Conservation (phyloP, 2,329 filamentous ascomycete genomes). For the Tolypocladium album region DNA sequence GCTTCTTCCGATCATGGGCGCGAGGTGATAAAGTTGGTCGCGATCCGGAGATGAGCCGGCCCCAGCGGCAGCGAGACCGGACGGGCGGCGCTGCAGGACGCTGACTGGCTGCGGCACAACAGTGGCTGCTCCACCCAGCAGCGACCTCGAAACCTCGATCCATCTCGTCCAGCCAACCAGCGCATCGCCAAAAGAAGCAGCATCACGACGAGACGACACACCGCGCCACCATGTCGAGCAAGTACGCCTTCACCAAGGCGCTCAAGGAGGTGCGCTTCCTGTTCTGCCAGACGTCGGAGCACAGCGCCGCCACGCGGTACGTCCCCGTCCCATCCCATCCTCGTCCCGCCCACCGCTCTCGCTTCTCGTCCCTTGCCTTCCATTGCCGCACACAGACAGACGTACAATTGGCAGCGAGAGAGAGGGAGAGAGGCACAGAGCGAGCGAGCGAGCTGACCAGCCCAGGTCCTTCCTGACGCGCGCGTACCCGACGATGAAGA, state of each 20-base stretch:
- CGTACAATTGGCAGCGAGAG: neutral
- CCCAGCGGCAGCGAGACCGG: neutral
- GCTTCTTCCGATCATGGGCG: neutral
- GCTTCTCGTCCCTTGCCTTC: too few species aligned
- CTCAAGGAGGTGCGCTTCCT: conserved; percentile 95
- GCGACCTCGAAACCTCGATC: neutral
- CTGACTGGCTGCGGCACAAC: neutral
- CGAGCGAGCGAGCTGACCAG: neutral
- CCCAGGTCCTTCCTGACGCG: conserved; percentile 76
- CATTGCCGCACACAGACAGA: neutral
- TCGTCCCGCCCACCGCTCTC: too few species aligned
- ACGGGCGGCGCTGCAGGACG: neutral
- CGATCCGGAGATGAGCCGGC: neutral
- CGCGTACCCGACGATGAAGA: conserved; percentile 98
- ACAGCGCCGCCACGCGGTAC: conserved; percentile 82
- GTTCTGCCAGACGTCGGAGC: conserved; percentile 89
- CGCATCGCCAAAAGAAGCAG: neutral
- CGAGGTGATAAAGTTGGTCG: neutral
- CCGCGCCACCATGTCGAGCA: conserved; percentile 61
- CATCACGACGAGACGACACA: neutral
- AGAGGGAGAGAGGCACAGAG: neutral
- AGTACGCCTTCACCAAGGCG: conserved; percentile 81
- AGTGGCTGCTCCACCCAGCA: neutral
- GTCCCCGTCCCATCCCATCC: conserved; percentile 14
- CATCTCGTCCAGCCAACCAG: neutral